phyloP scores from a whole-genome alignment of 352 stramenopile species.

The Phytopythium chamaehyphon region DNA sequence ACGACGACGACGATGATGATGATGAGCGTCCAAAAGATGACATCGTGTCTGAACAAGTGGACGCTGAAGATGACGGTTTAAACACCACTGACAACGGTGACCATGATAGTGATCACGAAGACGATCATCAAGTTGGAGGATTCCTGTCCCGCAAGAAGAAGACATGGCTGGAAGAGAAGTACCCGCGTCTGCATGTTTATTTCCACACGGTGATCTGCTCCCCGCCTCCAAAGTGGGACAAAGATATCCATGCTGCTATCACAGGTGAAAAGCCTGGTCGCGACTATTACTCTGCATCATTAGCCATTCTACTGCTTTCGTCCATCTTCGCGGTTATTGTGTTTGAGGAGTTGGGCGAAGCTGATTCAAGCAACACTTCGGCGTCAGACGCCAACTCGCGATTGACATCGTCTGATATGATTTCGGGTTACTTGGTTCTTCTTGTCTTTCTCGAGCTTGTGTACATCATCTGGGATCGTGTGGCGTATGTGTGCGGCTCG shows the following conservation, averaged over 20 bases:
- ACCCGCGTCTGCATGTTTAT: conserved; percentile 45
- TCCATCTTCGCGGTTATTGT: conserved; percentile 73
- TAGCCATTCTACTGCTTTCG: conserved; percentile 59
- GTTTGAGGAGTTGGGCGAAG: conserved; percentile 68
- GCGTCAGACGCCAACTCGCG: conserved; percentile 43
- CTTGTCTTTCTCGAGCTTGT: conserved; percentile 75
- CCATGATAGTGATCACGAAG: conserved; percentile 40
- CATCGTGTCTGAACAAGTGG: conserved; percentile 54
- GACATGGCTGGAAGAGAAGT: conserved; percentile 52
- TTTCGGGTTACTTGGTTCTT: conserved; percentile 86
- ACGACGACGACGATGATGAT: not conserved
- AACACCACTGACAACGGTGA: conserved; percentile 29
- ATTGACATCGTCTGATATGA: conserved; percentile 62
- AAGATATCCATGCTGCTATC: conserved; percentile 81
- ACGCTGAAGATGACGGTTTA: conserved; percentile 49
- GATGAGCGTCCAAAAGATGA: conserved; percentile 10
- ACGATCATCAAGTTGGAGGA: conserved; percentile 32
- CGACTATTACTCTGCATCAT: conserved; percentile 69
- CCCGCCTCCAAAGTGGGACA: conserved; percentile 77
- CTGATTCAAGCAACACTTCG: conserved; percentile 28
- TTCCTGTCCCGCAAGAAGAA: conserved; percentile 42
- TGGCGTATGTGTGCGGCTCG: conserved; percentile 74
- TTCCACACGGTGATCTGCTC: conserved; percentile 60
- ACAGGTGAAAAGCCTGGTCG: conserved; percentile 71
- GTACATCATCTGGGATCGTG: conserved; percentile 85